Conservation (phyloP, 2,329 filamentous ascomycete genomes). For the Cytospora mali region DNA sequence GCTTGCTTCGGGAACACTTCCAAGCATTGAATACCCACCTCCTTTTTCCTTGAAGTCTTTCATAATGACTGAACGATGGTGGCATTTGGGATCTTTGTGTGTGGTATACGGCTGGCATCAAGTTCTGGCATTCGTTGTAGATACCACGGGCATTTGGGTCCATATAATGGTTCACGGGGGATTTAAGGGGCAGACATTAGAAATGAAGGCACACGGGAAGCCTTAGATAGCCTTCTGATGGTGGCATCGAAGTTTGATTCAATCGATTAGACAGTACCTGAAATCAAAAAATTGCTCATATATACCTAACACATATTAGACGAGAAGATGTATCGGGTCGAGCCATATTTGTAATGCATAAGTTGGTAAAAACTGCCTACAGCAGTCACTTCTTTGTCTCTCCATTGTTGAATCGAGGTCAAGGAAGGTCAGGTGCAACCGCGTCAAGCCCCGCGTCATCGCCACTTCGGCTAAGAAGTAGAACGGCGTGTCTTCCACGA, state of each 20-base stretch:
- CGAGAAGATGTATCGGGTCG: too few relatives aligned
- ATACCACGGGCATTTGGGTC: slow-evolving; percentile 17
- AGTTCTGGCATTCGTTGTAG: slow-evolving; percentile 17
- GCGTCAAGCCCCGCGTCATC: slow-evolving; percentile 23
- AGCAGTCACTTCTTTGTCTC: slow-evolving; percentile 1
- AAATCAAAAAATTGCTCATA: background rate
- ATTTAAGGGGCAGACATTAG: slow-evolving; percentile 6
- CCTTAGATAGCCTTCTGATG: background rate
- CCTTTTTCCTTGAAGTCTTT: slow-evolving; percentile 16
- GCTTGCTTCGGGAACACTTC: slow-evolving; percentile 7
- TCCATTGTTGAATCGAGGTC: background rate
- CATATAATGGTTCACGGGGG: slow-evolving; percentile 1
- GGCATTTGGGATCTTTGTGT: slow-evolving; percentile 4
- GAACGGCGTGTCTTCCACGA: background rate
- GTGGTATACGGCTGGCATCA: background rate
- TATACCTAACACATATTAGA: background rate
- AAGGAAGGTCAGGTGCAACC: slow-evolving; percentile 16
- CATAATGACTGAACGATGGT: slow-evolving; percentile 21
- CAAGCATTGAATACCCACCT: slow-evolving; percentile 26
- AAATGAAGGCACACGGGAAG: slow-evolving; percentile 1
- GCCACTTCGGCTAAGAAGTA: background rate
- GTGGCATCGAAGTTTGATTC: background rate
- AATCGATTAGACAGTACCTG: background rate
- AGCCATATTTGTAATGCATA: too few relatives aligned
- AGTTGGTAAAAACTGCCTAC: background rate